These are phyloP conservation scores for Metschnikowia peoriensis DNA, from an alignment of 805 yeast species.

Conservation along the genomic window DNA sequence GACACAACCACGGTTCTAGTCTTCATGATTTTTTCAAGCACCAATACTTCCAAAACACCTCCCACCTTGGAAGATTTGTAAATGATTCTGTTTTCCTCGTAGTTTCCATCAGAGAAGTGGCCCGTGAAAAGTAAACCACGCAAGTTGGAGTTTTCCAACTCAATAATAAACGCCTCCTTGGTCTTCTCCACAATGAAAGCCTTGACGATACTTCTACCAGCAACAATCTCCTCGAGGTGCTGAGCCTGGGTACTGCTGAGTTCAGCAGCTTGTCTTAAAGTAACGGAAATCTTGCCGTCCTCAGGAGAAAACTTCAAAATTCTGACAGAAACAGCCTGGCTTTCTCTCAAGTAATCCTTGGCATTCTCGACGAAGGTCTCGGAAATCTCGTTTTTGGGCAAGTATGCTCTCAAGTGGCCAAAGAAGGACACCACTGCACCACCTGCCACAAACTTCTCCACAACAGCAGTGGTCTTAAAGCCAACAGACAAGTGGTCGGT, in stretches of 20 bases:
- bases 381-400: conserved; percentile 86
- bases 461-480: conserved; percentile 65
- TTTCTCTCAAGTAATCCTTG: conserved; percentile 71
- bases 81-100: conserved; percentile 65
- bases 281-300: conserved; percentile 60
- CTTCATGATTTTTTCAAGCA: conserved; percentile 63
- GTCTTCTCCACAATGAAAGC: conserved; percentile 71
- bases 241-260: conserved; percentile 46
- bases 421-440: conserved; percentile 88
- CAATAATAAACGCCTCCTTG: conserved; percentile 69
- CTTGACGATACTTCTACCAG: conserved; percentile 61
- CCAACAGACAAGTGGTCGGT: conserved; percentile 43
- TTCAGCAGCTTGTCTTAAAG: conserved; percentile 66
- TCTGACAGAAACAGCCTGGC: conserved; percentile 78
- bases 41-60: conserved; percentile 55
- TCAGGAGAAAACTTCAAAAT: conserved; percentile 54
- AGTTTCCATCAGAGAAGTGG: conserved; percentile 74
- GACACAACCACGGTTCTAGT: conserved; percentile 62
- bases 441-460: conserved; percentile 63
- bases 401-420: conserved; percentile 71
- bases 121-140: conserved; percentile 73
- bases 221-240: conserved; percentile 45
- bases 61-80: conserved; percentile 67
- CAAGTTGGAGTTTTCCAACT: conserved; percentile 46
- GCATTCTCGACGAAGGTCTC: conserved; percentile 82